Evolutionary conservation across 257 asterid genomes (phyloP), one percentile per base, ranked within the genome.

Genomic region (Nicotiana paniculata): DNA sequence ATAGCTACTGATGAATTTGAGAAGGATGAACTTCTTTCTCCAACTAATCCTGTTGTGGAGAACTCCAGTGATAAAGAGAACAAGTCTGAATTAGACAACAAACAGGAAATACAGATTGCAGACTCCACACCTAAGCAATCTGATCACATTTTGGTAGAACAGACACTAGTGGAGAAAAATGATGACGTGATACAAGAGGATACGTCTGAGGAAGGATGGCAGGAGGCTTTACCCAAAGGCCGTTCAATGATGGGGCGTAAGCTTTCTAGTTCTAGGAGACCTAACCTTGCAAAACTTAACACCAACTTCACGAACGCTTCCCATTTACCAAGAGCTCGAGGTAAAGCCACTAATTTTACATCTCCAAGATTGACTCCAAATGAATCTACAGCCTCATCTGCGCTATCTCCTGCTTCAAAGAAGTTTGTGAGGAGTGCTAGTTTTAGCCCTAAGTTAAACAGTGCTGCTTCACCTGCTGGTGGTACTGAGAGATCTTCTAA

Each of bases 161-260:
- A 87, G 79, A n/a, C 83, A 11, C 12, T 82, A 43, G 33, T 84
- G 84, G 90, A 87, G 83, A 89, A 84, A 81, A 89, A 37, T 61
- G 92, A 87, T 33, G 88, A 79, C n/a, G 64, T 84, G 75, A 92
- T 66, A 26, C 85, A 85, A 30, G 97, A 87, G 21, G 93, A 90
- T 21, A 55, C 80, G 55, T 91, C 92, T 21, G 98, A 87, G 58
- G 97, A 91, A 90, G 98, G 98, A 79, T 94, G 98, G 98, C 98
- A 92, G 88, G 98, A 94, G 87, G 98, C 98, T 87, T 77, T 85
- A 43, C 97, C 96, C 21, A 94, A 90, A 87, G 95, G 97, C 12
- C 95, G 98, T 54, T 88, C 96, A 18, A 80, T 80, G 7, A 72
- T 81, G 83, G 83, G 87, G 64, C 95, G 96, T 78, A 92, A 92